Evolutionary conservation across 805 yeast species (phyloP), one percentile per base, ranked within the genome.

Genomic region (Kregervanrija delftensis): DNA sequence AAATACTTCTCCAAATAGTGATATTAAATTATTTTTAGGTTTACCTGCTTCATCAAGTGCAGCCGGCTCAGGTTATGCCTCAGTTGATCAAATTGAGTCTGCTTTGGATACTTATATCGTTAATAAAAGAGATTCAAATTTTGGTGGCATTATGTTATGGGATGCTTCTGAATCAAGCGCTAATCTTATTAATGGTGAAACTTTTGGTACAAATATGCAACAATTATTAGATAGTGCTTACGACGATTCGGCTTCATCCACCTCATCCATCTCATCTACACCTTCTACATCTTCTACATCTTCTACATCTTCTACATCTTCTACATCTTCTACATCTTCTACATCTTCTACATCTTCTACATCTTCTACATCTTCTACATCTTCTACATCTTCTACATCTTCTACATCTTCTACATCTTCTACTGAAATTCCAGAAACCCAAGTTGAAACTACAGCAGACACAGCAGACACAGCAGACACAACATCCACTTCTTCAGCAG

Each of bases 61-160:
- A 39, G 84, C 87, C 4, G 69, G 73, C 1, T 58, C 71, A 11
- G 89, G 89, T 13, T 83, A 76, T 52, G 68, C 68, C 31, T 66
- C 70, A 35, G 74, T 71, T 15, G 74, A 68, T 30, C 57, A 71
- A 33, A 60, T 71, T 30, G 35, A 53, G n/a, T 33, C 51, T 3
- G 58, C 70, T 30, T 60, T 71, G 22, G 35, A 53, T n/a, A 37
- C 47, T 4, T 68, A 59, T 37, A 44, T 68, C n/a, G 39, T 45
- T 10, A 48, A 48, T 11, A 50, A 61, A 17, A 41, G 55, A 17
- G 56, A 52, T 44, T 39, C 71, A 43, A 71, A 77, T 48, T 76
- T 89, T 53, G 83, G 83, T 16, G 85, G 89, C 32, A 76, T 90
- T 57, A 78, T 83, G 74, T 67, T 89, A 49, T 90, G 98, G 97